Evolutionary conservation across 2,329 filamentous ascomycete species (phyloP), one percentile per base, ranked within the genome.

Genomic region (Epichloe uncinata): DNA sequence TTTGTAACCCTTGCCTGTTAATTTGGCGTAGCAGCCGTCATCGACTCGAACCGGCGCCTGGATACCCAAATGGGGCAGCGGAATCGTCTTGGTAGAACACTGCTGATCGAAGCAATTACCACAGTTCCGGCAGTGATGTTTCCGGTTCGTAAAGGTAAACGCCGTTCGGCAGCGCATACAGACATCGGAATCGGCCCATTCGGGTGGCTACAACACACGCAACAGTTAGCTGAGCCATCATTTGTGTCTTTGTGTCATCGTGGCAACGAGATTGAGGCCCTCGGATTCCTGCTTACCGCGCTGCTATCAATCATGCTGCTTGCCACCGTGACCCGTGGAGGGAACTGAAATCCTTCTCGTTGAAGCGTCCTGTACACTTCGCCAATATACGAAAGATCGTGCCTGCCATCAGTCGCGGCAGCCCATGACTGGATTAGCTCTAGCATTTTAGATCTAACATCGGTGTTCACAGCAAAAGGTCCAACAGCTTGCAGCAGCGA

Each of bases 251-350:
- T n/a, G 13, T 15, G 15, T 30, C 37, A 18, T 7, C 45, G 4
- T 41, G 18, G 4, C 5, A 5, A 8, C 20, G 5, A 16, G n/a
- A 8, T n/a, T n/a, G 30, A 42, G 13, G 6, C n/a, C n/a, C 13
- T 16, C 12, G 33, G 42, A 34, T 30, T 45, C 30, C n/a, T 40
- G 40, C 22, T 38, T 78, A 95, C 88, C 53, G 93, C 93, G 61
- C 84, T 95, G 64, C 89, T 96, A 64, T 98, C 91, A 57, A 97
- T 81, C 90, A 98, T 98, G 68, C 85, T 96, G 68, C 88, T 94
- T n/a, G 91, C 78, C 42, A 98, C 85, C 26, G 86, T 82, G 40
- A 83, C 81, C 60, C 83, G 87, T 4, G 93, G 93, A 2, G 93
- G 93, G 56, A 98, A 98, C 50, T 81, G 79, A 65, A 85, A 94